Evolutionary conservation across 305 asterid genomes (phyloP).

Genomic region (Fraxinus xanthoxyloides): DNA sequence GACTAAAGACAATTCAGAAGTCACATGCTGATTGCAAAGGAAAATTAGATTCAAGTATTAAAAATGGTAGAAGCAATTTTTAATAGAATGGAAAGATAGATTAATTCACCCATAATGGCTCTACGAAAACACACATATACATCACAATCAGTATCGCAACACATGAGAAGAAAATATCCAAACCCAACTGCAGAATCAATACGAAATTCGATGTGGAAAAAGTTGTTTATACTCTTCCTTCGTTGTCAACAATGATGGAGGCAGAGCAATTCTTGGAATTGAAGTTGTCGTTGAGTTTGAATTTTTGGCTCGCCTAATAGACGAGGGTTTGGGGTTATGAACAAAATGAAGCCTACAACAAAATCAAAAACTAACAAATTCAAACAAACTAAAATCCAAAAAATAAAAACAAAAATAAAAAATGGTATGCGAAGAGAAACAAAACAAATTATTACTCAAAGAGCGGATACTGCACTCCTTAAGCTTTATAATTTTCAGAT

Average conservation of each 20-base stretch:
- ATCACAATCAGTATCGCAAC: neutral
- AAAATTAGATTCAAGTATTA: neutral
- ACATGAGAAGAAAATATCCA: neutral
- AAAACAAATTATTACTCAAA: no score
- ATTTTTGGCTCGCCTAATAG: neutral
- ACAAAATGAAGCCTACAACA: no score
- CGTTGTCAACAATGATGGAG: neutral
- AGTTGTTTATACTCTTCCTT: neutral
- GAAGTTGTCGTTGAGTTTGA: neutral
- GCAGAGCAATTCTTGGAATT: neutral
- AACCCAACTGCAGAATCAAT: neutral
- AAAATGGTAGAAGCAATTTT: neutral
- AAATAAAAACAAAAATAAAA: no score
- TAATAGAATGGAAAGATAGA: neutral
- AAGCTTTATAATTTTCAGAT: no score
- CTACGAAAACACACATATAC: neutral
- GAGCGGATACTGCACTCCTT: no score
- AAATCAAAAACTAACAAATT: no score
- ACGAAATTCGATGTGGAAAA: neutral
- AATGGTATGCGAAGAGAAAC: no score
- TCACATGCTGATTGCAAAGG: neutral
- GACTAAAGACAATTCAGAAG: neutral
- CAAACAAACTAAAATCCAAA: no score
- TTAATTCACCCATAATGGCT: neutral
- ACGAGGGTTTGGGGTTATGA: neutral